Evolutionary conservation across 257 asterid genomes (phyloP).

Genomic region (Osmanthus fragrans): DNA sequence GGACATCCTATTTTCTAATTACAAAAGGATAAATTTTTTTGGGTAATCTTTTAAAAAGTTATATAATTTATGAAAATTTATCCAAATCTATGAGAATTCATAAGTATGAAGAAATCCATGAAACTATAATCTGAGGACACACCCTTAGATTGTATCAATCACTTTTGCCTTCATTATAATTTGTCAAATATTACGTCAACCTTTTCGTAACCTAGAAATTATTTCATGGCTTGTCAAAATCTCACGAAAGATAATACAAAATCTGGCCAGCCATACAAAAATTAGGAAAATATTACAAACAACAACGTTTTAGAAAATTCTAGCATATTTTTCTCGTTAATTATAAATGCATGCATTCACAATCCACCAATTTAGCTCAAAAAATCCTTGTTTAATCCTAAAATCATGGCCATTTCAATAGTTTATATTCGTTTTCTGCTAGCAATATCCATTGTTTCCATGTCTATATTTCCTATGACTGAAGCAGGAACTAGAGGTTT

Average conservation of each 20-base stretch:
- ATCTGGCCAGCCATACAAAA: not conserved
- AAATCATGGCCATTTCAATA: constrained; percentile 21
- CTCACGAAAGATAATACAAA: not conserved
- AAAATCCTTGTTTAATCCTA: not conserved
- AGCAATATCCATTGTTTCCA: constrained; percentile 1
- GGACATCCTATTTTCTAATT: too few relatives aligned
- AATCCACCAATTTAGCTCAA: not conserved
- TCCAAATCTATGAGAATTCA: too few relatives aligned
- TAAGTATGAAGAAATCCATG: too few relatives aligned
- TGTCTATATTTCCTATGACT: constrained; percentile 3
- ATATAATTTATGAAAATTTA: too few relatives aligned
- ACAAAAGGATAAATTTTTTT: too few relatives aligned
- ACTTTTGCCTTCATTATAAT: not conserved
- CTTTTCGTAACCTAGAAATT: not conserved
- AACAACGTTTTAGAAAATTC: not conserved
- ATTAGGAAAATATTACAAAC: not conserved
- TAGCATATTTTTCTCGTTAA: not conserved
- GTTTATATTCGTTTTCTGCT: constrained; percentile 10
- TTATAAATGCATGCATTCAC: constrained; percentile 8
- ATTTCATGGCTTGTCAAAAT: not conserved
- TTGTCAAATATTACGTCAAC: not conserved
- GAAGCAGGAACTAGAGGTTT: constrained; percentile 45
- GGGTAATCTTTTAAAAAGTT: too few relatives aligned
- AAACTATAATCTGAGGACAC: not conserved
- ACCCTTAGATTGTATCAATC: not conserved